phyloP scores from a whole-genome alignment of 1,139 yeast species.

The Taphrina wiesneri region DNA sequence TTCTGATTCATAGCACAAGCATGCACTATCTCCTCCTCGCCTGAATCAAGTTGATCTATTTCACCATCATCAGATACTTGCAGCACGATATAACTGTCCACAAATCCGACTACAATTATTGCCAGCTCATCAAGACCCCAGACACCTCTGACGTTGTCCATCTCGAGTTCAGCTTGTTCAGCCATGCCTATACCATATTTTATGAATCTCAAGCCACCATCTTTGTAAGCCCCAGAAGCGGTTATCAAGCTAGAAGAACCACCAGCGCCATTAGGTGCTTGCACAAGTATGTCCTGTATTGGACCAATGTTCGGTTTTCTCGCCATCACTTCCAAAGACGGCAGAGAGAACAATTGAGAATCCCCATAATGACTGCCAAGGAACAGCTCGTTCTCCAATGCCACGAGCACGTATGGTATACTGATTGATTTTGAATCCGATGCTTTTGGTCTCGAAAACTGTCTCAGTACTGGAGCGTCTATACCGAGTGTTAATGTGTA shows the following conservation, averaged over 20 bases:
- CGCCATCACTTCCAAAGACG: constrained; percentile 35
- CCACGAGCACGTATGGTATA: constrained; percentile 35
- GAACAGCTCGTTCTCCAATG: constrained; percentile 36
- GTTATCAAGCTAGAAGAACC: constrained; percentile 38
- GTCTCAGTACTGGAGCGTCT: constrained; percentile 4
- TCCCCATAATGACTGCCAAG: constrained; percentile 41
- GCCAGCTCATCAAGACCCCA: constrained; percentile 26
- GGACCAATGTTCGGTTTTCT: constrained; percentile 40
- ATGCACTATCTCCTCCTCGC: constrained; percentile 36
- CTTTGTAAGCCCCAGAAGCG: constrained; percentile 41
- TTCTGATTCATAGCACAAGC: constrained; percentile 8
- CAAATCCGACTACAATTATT: constrained; percentile 38
- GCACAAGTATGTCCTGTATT: constrained; percentile 39
- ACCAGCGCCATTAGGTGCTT: constrained; percentile 26
- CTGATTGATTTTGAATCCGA: constrained; percentile 37
- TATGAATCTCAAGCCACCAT: constrained; percentile 40
- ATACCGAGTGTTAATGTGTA: constrained; percentile 35
- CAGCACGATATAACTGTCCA: constrained; percentile 37
- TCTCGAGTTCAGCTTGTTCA: constrained; percentile 36
- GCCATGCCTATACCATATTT: constrained; percentile 40
- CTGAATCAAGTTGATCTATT: constrained; percentile 34
- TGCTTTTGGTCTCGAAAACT: constrained; percentile 6
- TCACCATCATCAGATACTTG: constrained; percentile 34
- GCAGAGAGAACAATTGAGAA: constrained; percentile 38
- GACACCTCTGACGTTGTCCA: constrained; percentile 25